phyloP scores from a whole-genome alignment of 495 filamentous ascomycete species.

The Penicillium pulvis region DNA sequence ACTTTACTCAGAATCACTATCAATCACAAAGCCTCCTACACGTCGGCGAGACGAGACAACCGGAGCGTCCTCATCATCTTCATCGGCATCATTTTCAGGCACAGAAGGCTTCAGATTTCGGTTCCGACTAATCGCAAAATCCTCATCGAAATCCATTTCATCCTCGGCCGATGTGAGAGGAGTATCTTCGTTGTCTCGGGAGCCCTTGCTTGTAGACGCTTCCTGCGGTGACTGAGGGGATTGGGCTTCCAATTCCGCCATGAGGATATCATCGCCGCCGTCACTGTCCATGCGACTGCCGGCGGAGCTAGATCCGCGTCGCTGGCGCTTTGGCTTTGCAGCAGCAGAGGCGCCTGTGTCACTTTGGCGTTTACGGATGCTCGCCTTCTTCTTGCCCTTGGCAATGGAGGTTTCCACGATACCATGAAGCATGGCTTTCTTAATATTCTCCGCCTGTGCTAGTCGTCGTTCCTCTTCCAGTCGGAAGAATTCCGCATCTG shows the following conservation, averaged over 20 bases:
- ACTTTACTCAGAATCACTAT: conserved; percentile 53
- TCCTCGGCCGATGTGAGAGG: conserved; percentile 35
- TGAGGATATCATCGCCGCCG: conserved; percentile 39
- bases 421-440: conserved; percentile 55
- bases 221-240: conserved; percentile 26
- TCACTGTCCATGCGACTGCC: conserved; percentile 27
- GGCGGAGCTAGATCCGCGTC: conserved; percentile 27
- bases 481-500: conserved; percentile 68
- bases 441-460: conserved; percentile 50
- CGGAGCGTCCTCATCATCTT: conserved; percentile 36
- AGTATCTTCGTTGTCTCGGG: conserved; percentile 30
- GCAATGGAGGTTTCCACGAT: conserved; percentile 47
- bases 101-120: conserved; percentile 16
- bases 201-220: conserved; percentile 23
- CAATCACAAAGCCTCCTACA: conserved; percentile 51
- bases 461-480: conserved; percentile 62
- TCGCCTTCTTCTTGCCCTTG: conserved; percentile 26
- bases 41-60: conserved; percentile 38
- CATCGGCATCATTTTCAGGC: conserved; percentile 16
- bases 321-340: conserved; percentile 37
- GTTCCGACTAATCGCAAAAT: conserved; percentile 39
- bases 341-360: conserved; percentile 23
- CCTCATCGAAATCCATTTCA: conserved; percentile 43
- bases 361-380: conserved; percentile 37
- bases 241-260: conserved; percentile 30